Base-by-base conservation (phyloP, 768 basidiomycete genomes). In the Xerocomellus dryophilus region DNA sequence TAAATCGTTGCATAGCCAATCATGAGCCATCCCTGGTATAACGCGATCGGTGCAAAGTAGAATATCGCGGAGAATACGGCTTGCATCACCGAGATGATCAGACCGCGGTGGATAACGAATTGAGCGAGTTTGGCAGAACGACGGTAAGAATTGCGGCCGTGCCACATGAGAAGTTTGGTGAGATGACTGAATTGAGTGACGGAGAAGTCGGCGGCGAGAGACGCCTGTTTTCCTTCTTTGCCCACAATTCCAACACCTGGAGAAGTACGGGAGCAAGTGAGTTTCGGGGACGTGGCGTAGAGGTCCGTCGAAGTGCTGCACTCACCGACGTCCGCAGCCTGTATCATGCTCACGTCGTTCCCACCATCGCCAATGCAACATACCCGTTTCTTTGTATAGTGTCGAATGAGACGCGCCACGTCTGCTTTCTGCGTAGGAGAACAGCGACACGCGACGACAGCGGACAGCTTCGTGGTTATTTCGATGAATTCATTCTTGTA, bases 271-370 rank as follows among this genome's bases (percentile, higher is more conserved):
- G 23, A 43, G 3, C 1, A 25, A 8, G n/a, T 50, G 45, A 44
- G 47, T 40, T 21, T 39, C 41, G 2, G 21, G 20, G 23, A 29
- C 17, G n/a, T 40, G 17, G 18, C 35, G 5, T 14, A 40, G 9
- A 12, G 23, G 35, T 14, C 34, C 5, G 15, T 43, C 20, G 3
- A 29, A 18, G 17, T 9, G 17, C 39, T 51, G 15, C 29, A 84
- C 93, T 68, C 44, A 93, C 94, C 96, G 54, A 99, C 94, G 64
- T 98, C 93, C 3, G 97, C 97, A 2, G 97, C 97, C 66, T 98
- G 97, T 57, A 99, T 99, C 97, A 99, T 99, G 69, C 91, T 93
- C 58, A 99, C 97, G 68, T 99, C 97, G 69, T 99, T 99, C 5
- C 97, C 97, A 32, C 97, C 97, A 73, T 99, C 97, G 2, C 97